Evolutionary conservation across 257 asterid genomes (phyloP).

Genomic region (Asclepias syriaca): DNA sequence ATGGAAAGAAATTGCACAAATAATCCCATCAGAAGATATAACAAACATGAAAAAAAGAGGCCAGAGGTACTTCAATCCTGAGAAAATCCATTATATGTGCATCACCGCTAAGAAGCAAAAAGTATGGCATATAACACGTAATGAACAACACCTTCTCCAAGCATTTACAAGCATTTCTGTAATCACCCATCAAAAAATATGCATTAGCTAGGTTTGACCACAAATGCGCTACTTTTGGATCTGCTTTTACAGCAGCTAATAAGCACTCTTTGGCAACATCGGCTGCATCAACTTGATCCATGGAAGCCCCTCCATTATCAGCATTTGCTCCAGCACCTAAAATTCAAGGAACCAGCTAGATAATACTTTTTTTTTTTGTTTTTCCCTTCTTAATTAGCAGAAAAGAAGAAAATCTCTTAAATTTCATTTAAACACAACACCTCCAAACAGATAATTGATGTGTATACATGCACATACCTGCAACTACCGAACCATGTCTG

Average conservation of each 20-base stretch:
- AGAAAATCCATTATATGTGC: neutral
- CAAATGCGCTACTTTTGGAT: conserved; percentile 81
- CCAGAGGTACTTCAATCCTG: too few relatives aligned
- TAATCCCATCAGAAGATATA: neutral
- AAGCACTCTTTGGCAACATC: conserved; percentile 88
- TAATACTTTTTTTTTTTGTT: neutral
- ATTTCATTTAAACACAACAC: neutral
- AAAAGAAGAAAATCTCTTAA: neutral
- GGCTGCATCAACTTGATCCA: conserved; percentile 50
- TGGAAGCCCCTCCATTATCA: conserved; percentile 40
- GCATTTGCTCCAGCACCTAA: conserved; percentile 82
- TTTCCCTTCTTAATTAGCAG: neutral
- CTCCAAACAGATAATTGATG: neutral
- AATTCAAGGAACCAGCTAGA: conserved; percentile 7
- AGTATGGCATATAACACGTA: conserved; percentile 2
- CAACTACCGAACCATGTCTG: conserved; percentile 66
- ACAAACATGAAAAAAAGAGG: neutral
- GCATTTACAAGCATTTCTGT: conserved; percentile 77
- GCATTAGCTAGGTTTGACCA: conserved; percentile 95
- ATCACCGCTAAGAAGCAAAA: neutral
- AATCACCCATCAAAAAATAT: conserved; percentile 79
- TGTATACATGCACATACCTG: conserved; percentile 40
- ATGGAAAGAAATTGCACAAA: neutral
- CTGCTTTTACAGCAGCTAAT: conserved; percentile 77
- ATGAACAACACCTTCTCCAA: conserved; percentile 64